Base-by-base conservation (phyloP, 2,329 filamentous ascomycete genomes). In the Cladophialophora chaetospira region DNA sequence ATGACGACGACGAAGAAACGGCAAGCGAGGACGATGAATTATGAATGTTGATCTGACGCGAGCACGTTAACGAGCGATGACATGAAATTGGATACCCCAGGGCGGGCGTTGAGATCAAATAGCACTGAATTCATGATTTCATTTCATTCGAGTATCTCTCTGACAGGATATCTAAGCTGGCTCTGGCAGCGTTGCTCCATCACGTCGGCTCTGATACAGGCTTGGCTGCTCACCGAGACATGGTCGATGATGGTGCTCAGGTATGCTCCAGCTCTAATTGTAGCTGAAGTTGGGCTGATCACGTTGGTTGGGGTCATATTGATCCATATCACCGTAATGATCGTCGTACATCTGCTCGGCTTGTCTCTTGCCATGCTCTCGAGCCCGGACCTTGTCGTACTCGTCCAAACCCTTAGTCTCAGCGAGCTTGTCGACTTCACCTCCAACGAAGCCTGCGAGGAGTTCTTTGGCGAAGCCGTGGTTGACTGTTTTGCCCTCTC, bases 391-490 rank as follows among this genome's bases (percentile, higher is more conserved):
- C 60, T 74, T 72, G 73, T 87, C 83, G 58, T 81, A 65, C 58
- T 76, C 78, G 71, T 87, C 80, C 62, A 84, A 71, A n/a, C 85
- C 85, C 78, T 86, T 87, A 65, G 82, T 85, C 79, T 88, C 89
- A 36, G 82, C 80, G 28, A 92, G 80, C 75, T 86, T 88, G 78
- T 93, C 88, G 68, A 90, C 81, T 75, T 91, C 88, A 60, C 82
- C 87, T 45, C 83, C 88, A 25, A 86, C 88, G 54, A 92, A 77
- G 57, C 85, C 88, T 13, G 82, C 87, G 28, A 93, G 73, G 42
- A 88, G 71, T 76, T 92, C 89, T 66, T 93, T 93, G 70, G 89
- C 89, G 68, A 90, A 87, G 38, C 75, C 76, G 76, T 93, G 89
- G 63, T 79, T 82, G 66, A 92, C 85, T 5, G 81, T 71, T 78